phyloP scores from a whole-genome alignment of 495 filamentous ascomycete species.

The Penicillium desertorum region DNA sequence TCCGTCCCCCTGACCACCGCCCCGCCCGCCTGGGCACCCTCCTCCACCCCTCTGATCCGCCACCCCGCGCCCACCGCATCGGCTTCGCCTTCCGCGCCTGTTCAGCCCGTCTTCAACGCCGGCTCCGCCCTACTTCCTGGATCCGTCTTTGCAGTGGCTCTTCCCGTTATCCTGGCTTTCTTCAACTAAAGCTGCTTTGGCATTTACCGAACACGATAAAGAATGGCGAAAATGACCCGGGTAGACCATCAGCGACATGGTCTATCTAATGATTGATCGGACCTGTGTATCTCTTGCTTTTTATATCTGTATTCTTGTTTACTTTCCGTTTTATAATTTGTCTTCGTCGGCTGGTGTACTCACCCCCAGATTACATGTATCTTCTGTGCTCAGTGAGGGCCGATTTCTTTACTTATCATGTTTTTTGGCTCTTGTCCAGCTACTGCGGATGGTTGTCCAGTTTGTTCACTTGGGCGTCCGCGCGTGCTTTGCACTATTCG shows the following conservation, averaged over 20 bases:
- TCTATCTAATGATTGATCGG: conserved; percentile 6
- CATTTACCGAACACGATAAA: neutral
- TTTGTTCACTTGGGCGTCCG: conserved; percentile 15
- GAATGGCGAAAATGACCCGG: neutral
- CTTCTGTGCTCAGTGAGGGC: conserved; percentile 19
- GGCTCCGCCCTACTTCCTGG: conserved; percentile 26
- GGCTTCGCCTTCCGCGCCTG: conserved; percentile 2
- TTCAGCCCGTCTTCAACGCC: conserved; percentile 23
- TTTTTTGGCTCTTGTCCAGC: conserved; percentile 9
- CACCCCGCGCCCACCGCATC: conserved; percentile 22
- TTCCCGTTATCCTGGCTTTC: conserved; percentile 25
- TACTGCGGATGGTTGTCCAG: conserved; percentile 19
- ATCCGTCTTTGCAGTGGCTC: conserved; percentile 19
- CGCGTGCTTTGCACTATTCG: conserved; percentile 3
- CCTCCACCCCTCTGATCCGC: conserved; percentile 27
- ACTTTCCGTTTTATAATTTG: conserved; percentile 18
- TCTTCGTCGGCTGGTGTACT: conserved; percentile 3
- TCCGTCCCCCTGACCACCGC: conserved; percentile 21
- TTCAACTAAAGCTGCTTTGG: conserved; percentile 16
- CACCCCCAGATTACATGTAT: conserved; percentile 18
- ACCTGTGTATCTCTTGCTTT: conserved; percentile 1
- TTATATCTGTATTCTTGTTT: conserved; percentile 19
- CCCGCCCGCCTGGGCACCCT: conserved; percentile 15
- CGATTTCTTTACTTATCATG: conserved; percentile 10
- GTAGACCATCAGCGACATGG: neutral